Conservation (phyloP, 805 yeast genomes). For the Ogataea methylovora region DNA sequence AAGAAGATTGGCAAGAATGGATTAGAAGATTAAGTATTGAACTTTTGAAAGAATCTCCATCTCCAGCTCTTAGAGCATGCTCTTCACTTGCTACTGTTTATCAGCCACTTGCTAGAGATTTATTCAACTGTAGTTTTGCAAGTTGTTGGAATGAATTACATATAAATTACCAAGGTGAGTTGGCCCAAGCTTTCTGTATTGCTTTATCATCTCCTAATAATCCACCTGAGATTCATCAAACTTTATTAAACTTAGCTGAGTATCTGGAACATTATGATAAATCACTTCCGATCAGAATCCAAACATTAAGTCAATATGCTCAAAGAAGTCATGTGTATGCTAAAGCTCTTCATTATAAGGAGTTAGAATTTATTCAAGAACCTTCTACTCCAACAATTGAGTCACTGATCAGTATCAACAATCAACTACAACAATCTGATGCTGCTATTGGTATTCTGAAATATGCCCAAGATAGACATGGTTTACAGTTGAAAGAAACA, state of each 20-base stretch:
- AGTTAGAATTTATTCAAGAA: constrained; percentile 87
- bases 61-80: constrained; percentile 91
- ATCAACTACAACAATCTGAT: constrained; percentile 91
- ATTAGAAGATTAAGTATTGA: constrained; percentile 79
- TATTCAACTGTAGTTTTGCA: constrained; percentile 91
- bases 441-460: constrained; percentile 96
- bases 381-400: constrained; percentile 91
- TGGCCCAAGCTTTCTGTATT: constrained; percentile 75
- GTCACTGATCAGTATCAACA: constrained; percentile 84
- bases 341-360: constrained; percentile 93
- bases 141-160: constrained; percentile 93
- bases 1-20: constrained; percentile 99
- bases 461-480: constrained; percentile 88
- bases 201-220: constrained; percentile 87
- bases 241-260: constrained; percentile 82
- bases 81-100: constrained; percentile 82
- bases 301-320: constrained; percentile 86
- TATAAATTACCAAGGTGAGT: constrained; percentile 82
- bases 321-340: constrained; percentile 97
- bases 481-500: constrained; percentile 85
- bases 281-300: constrained; percentile 84
- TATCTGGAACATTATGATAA: constrained; percentile 97
- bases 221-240: constrained; percentile 94
- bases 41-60: constrained; percentile 83
- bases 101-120: constrained; percentile 79